Percentiles rank a stretch among this genome's conserved stretches.
phyloP scores from a whole-genome alignment of 2,329 filamentous ascomycete genomes.

The Beauveria pseudobassiana region DNA sequence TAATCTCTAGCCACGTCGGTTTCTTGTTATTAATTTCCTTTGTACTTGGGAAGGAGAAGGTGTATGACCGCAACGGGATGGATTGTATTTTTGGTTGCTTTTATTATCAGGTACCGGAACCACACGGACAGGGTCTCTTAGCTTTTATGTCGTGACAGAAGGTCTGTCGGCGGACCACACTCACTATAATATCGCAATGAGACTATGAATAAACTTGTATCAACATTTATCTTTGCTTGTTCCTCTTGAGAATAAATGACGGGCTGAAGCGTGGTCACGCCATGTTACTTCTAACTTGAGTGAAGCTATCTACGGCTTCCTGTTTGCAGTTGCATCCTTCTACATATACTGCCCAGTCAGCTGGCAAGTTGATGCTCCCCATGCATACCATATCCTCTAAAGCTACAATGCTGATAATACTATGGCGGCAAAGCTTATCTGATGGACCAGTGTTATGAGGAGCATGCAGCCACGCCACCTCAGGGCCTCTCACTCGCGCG shows the following conservation, averaged over 20 bases:
- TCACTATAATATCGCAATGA: constrained; percentile 11
- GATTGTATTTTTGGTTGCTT: constrained; percentile 29
- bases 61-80: constrained; percentile 35
- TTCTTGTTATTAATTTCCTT: constrained; percentile 27
- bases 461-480: not conserved
- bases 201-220: constrained; percentile 10
- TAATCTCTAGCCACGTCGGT: constrained; percentile 18
- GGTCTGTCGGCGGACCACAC: constrained; percentile 1
- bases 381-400: not conserved
- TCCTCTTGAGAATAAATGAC: not conserved
- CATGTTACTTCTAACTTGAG: not conserved
- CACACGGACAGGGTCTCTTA: constrained; percentile 26
- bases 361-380: too few species aligned
- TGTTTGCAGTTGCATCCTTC: not conserved
- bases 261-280: not conserved
- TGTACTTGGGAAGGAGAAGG: constrained; percentile 27
- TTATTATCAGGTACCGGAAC: constrained; percentile 22
- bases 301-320: not conserved
- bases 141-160: constrained; percentile 11
- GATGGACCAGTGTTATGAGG: not conserved
- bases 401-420: not conserved
- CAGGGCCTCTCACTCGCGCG: not conserved
- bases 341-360: not conserved
- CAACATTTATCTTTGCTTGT: not conserved
- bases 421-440: not conserved